Base-by-base conservation (phyloP, 2,329 filamentous ascomycete genomes). In the Phyllosticta citrichinensis region DNA sequence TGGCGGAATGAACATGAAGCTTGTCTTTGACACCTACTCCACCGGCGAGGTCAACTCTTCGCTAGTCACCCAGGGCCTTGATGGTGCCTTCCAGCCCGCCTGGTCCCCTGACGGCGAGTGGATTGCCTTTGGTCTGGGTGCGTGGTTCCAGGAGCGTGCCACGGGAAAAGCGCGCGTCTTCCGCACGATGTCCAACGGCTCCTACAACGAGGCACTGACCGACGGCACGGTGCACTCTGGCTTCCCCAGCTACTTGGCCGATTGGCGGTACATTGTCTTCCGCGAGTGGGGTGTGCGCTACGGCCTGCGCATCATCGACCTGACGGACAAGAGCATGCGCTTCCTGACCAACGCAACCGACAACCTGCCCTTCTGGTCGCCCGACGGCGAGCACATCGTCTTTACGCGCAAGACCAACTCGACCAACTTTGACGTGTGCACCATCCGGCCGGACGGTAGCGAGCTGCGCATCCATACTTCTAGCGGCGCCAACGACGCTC, bases 401-500 rank as follows among this genome's bases (percentile, higher is more conserved):
- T 76, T 77, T 64, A 74, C 74, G 2, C 71, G 75, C 35, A 69
- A 70, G 50, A 71, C 65, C 17, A 72, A 64, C 62, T 64, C 57
- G 10, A 70, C 66, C 2, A 72, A 71, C 56, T 78, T 73, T 60
- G 75, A 78, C 35, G 66, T 79, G 25, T 75, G 69, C 62, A 78
- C 75, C 2, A 76, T 78, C 56, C 65, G 64, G 5, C 74, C 75
- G 1, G 73, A 79, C 62, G 75, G 76, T 2, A 72, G 69, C 0
- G 73, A 74, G 25, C 64, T 76, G 12, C 66, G 62, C 12, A 59
- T 67, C 11, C 62, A 76, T 11, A 76, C 73, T 0, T 68, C 64
- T 5, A 73, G 69, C 55, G 67, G 67, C 5, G 73, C 71, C 4
- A 77, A 79, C 57, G 76, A 79, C 58, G 75, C 76, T 0, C 76